Evolutionary conservation across 2,329 filamentous ascomycete genomes (phyloP).

Genomic region (Penicillium brevicompactum): DNA sequence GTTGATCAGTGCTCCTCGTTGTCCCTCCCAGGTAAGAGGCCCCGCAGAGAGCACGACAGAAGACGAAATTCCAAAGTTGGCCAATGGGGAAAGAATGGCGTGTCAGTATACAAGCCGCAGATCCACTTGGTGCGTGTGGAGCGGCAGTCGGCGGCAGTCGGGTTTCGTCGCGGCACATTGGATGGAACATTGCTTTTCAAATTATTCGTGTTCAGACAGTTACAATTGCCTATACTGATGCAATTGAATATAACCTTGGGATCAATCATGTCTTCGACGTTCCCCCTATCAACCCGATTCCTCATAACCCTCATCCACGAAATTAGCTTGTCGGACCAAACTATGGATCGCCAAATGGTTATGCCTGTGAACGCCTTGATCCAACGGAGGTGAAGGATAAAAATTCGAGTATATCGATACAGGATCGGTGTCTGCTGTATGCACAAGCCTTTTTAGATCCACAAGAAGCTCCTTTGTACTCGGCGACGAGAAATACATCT

Average conservation of each 20-base stretch:
- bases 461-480: slow-evolving; percentile 3
- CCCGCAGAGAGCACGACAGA: background rate
- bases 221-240: too few relatives aligned
- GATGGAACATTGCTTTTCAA: background rate
- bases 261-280: background rate
- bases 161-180: background rate
- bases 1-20: background rate
- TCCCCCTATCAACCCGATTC: background rate
- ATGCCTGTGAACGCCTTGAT: slow-evolving; percentile 10
- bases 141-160: slow-evolving; percentile 12
- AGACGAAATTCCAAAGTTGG: background rate
- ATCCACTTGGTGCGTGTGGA: slow-evolving; percentile 2
- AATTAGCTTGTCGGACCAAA: slow-evolving; percentile 13
- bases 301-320: slow-evolving; percentile 13
- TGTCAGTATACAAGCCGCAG: background rate
- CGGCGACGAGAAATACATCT: slow-evolving; percentile 4
- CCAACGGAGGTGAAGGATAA: slow-evolving; percentile 5
- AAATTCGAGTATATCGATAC: slow-evolving; percentile 8
- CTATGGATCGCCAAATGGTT: slow-evolving; percentile 14
- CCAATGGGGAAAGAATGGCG: background rate
- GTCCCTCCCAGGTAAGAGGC: background rate
- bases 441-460: slow-evolving; percentile 8
- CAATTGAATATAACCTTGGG: too few relatives aligned
- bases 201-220: too few relatives aligned
- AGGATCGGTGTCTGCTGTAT: background rate